These are phyloP conservation scores for Scytalidium lignicola DNA, from an alignment of 2,329 filamentous ascomycete genomes.

Conservation along the genomic window DNA sequence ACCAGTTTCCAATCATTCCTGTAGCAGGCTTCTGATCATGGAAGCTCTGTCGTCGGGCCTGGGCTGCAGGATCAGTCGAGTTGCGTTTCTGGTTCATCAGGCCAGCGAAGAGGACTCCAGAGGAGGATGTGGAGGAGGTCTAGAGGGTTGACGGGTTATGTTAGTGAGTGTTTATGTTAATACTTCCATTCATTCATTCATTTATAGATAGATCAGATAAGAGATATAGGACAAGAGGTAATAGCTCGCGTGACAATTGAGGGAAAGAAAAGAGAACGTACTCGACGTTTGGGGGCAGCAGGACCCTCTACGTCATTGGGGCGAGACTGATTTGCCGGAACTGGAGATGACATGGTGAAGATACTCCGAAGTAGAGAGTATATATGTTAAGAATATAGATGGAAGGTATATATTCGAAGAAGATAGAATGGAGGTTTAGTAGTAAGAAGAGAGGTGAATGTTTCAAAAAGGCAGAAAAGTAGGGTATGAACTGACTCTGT, in stretches of 20 bases:
- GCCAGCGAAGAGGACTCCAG: slow-evolving; percentile 26
- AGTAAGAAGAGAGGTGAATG: too few relatives aligned
- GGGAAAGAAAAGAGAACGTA: background rate
- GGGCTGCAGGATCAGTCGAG: slow-evolving; percentile 28
- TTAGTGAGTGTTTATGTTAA: too few relatives aligned
- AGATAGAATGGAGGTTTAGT: too few relatives aligned
- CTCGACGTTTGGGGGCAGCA: background rate
- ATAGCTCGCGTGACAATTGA: background rate
- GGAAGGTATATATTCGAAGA: too few relatives aligned
- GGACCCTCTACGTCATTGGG: background rate
- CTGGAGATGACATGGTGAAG: background rate
- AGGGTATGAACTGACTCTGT: background rate
- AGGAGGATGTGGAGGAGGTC: slow-evolving; percentile 1
- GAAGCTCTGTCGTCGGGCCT: slow-evolving; percentile 35
- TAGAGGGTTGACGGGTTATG: background rate
- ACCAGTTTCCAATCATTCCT: slow-evolving; percentile 30
- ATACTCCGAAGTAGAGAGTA: too few relatives aligned
- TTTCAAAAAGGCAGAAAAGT: background rate
- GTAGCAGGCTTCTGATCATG: slow-evolving; percentile 35
- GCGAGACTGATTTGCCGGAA: background rate
- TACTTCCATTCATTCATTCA: too few relatives aligned
- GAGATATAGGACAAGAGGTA: too few relatives aligned
- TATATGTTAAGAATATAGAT: too few relatives aligned
- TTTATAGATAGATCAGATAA: too few relatives aligned
- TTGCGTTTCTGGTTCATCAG: slow-evolving; percentile 40